Evolutionary conservation across 2,329 filamentous ascomycete genomes (phyloP).

Genomic region (Dactylellina drechsleri): DNA sequence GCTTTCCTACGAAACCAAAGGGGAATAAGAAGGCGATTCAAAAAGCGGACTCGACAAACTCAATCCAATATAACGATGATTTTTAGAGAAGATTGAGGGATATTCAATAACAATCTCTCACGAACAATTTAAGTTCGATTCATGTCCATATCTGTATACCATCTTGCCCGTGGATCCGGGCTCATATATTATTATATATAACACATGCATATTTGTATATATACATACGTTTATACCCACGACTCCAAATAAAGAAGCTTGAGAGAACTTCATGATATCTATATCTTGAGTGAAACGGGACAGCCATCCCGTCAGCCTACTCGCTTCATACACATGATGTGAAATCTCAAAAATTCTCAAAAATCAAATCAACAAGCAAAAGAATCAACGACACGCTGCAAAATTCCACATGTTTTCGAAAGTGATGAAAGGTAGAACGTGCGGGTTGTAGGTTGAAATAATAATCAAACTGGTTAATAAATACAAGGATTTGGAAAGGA

Average conservation of each 20-base stretch:
- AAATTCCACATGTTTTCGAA: conserved; percentile 26
- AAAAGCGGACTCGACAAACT: not conserved
- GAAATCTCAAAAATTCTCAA: too few relatives aligned
- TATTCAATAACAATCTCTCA: too few relatives aligned
- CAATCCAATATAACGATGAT: conserved; percentile 20
- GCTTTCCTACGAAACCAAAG: not conserved
- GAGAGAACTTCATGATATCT: too few relatives aligned
- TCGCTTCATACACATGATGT: too few relatives aligned
- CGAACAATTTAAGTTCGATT: not conserved
- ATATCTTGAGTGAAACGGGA: too few relatives aligned
- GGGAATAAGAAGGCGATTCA: not conserved
- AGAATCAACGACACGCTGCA: conserved; percentile 25
- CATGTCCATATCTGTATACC: not conserved
- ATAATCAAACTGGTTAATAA: conserved; percentile 44
- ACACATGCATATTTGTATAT: not conserved
- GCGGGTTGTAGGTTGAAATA: not conserved
- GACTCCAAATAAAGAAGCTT: not conserved
- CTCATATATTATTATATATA: too few relatives aligned
- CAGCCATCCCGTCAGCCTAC: too few relatives aligned
- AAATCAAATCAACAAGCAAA: too few relatives aligned
- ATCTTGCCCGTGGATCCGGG: not conserved
- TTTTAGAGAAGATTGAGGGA: conserved; percentile 4
- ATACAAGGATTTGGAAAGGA: conserved; percentile 45
- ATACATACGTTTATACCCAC: not conserved
- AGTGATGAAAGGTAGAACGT: not conserved